Evolutionary conservation across 306 rosid species (phyloP).

Genomic region (Purshia tridentata): DNA sequence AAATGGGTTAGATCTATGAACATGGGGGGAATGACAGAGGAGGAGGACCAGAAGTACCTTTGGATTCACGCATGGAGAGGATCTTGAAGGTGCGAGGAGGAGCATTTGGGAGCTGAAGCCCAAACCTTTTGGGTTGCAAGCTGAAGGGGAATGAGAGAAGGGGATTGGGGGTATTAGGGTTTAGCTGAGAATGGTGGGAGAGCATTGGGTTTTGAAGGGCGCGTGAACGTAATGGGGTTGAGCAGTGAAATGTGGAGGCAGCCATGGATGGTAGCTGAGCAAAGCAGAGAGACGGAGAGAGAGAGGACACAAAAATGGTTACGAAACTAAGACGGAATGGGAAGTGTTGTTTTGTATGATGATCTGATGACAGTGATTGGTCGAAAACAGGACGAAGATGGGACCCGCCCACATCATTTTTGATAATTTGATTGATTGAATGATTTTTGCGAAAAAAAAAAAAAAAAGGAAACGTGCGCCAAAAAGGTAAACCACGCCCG

Average conservation of each 20-base stretch:
- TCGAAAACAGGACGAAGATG: background rate
- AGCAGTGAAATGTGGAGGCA: slow-evolving; percentile 14
- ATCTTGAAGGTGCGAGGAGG: slow-evolving; percentile 30
- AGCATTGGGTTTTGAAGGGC: slow-evolving; percentile 15
- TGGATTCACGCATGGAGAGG: slow-evolving; percentile 38
- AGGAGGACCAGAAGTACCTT: slow-evolving; percentile 36
- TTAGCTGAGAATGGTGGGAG: slow-evolving; percentile 22
- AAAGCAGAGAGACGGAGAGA: background rate
- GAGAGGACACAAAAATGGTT: background rate
- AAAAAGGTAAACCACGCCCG: background rate
- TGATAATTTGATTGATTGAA: background rate
- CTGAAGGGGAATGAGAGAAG: slow-evolving; percentile 38
- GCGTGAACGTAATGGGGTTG: slow-evolving; percentile 14
- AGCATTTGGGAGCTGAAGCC: slow-evolving; percentile 30
- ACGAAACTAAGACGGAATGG: background rate
- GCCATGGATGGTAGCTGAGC: slow-evolving; percentile 30
- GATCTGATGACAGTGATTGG: slow-evolving; percentile 7
- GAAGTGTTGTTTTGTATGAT: background rate
- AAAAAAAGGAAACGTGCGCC: background rate
- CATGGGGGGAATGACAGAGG: background rate
- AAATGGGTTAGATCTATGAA: slow-evolving; percentile 2
- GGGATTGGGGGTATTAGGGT: slow-evolving; percentile 27
- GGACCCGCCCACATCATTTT: background rate
- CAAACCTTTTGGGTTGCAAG: slow-evolving; percentile 17
- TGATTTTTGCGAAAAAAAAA: background rate